Percentiles rank a stretch among this genome's conserved stretches.
These are phyloP conservation scores for Durio zibethinus DNA, from an alignment of 345 rosid genomes.

Conservation along the genomic window DNA sequence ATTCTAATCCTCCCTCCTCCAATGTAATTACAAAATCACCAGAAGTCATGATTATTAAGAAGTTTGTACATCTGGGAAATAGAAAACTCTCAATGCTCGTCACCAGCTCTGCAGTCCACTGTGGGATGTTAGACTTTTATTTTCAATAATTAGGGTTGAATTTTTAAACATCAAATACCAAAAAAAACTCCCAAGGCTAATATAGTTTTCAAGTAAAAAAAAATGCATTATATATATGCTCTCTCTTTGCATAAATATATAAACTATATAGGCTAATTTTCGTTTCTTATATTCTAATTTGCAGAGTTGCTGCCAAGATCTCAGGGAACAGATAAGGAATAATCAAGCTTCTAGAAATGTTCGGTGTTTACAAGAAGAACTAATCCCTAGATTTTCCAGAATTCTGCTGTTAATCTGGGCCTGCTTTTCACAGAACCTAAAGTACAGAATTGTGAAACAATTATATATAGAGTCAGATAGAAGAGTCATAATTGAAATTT, in stretches of 20 bases:
- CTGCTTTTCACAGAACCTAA: background rate
- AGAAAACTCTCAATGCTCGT: background rate
- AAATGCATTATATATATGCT: too few species aligned
- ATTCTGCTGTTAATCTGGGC: background rate
- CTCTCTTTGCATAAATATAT: too few species aligned
- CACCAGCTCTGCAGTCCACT: too few species aligned
- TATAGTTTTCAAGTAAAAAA: background rate
- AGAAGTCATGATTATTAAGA: too few species aligned
- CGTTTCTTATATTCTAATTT: background rate
- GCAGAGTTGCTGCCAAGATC: constrained; percentile 8
- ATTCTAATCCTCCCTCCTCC: too few species aligned
- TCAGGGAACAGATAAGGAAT: background rate
- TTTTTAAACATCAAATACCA: too few species aligned
- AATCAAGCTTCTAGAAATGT: constrained; percentile 9
- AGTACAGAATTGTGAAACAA: too few species aligned
- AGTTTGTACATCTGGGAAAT: background rate
- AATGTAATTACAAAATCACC: background rate
- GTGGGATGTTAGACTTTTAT: too few species aligned
- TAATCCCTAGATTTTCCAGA: background rate
- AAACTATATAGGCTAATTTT: background rate
- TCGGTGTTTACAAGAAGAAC: background rate
- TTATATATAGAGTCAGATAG: background rate
- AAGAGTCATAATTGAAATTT: background rate
- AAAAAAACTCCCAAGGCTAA: too few species aligned
- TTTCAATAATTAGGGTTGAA: too few species aligned